Percentiles rank a stretch among this genome's conserved stretches.
phyloP scores from a whole-genome alignment of 202 grass and related monocot genomes.

The Setaria viridis region DNA sequence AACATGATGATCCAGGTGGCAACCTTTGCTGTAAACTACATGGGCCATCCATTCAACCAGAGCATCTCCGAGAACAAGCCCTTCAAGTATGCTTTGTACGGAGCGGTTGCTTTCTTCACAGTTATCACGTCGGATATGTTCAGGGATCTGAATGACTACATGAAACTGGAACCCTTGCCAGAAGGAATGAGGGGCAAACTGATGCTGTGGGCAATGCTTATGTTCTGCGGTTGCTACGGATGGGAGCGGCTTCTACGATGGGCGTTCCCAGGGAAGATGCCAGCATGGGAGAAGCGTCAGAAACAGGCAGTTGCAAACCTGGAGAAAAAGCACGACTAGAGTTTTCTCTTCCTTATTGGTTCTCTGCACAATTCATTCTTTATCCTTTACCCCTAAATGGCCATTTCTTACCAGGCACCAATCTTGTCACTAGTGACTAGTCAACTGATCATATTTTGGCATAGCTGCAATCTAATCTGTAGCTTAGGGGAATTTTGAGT shows the following conservation, averaged over 20 bases:
- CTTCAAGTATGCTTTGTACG: conserved; percentile 84
- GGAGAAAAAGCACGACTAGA: conserved; percentile 78
- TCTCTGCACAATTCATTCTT: conserved; percentile 31
- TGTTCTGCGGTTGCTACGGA: conserved; percentile 93
- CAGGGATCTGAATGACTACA: conserved; percentile 86
- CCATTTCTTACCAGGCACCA: conserved; percentile 31
- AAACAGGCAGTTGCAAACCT: conserved; percentile 66
- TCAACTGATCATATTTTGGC: conserved; percentile 43
- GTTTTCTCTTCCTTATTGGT: conserved; percentile 10
- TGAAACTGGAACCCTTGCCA: conserved; percentile 84
- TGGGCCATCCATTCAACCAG: conserved; percentile 96
- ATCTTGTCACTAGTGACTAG: conserved; percentile 25
- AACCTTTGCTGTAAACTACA: conserved; percentile 99
- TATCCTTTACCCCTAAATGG: conserved; percentile 14
- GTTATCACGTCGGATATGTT: conserved; percentile 92
- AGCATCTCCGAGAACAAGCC: conserved; percentile 97
- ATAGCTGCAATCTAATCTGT: conserved; percentile 52
- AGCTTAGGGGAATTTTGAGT: conserved; percentile 64
- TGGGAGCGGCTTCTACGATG: conserved; percentile 92
- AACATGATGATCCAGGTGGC: conserved; percentile 99
- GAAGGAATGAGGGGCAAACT: conserved; percentile 91
- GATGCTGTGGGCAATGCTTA: conserved; percentile 86
- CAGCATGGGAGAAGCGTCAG: conserved; percentile 84
- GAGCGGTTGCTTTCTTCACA: conserved; percentile 85
- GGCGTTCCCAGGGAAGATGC: conserved; percentile 88